Evolutionary conservation across 306 rosid species (phyloP).

Genomic region (Cyamopsis tetragonoloba): DNA sequence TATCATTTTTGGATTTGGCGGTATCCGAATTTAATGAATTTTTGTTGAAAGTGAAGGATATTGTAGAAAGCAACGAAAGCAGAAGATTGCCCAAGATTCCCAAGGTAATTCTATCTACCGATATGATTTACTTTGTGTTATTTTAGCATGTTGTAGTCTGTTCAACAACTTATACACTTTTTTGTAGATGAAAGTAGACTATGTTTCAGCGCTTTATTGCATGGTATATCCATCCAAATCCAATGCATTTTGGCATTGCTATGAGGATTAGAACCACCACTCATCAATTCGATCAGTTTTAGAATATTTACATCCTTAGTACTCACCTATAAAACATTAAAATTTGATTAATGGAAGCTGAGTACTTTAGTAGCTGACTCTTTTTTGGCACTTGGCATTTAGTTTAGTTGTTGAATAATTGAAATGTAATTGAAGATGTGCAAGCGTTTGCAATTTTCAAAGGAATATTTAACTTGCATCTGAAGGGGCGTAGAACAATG

Average conservation of each 20-base stretch:
- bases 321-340: neutral
- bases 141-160: neutral
- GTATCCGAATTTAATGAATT: slow-evolving; percentile 48
- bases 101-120: slow-evolving; percentile 52
- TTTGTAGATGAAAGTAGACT: neutral
- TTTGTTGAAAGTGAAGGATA: slow-evolving; percentile 61
- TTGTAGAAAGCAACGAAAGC: slow-evolving; percentile 85
- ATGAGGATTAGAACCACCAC: neutral
- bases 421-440: neutral
- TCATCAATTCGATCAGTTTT: neutral
- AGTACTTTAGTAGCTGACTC: neutral
- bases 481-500: neutral
- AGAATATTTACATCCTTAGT: neutral
- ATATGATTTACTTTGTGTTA: neutral
- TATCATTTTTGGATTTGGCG: slow-evolving; percentile 55
- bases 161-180: neutral
- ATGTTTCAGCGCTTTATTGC: neutral
- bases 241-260: neutral
- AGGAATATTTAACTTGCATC: neutral
- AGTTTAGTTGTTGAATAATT: neutral
- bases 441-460: neutral
- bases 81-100: slow-evolving; percentile 96
- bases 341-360: neutral
- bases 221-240: neutral
- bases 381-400: neutral